Conservation (phyloP, 1,139 yeast genomes). For the Hyphopichia burtonii region DNA sequence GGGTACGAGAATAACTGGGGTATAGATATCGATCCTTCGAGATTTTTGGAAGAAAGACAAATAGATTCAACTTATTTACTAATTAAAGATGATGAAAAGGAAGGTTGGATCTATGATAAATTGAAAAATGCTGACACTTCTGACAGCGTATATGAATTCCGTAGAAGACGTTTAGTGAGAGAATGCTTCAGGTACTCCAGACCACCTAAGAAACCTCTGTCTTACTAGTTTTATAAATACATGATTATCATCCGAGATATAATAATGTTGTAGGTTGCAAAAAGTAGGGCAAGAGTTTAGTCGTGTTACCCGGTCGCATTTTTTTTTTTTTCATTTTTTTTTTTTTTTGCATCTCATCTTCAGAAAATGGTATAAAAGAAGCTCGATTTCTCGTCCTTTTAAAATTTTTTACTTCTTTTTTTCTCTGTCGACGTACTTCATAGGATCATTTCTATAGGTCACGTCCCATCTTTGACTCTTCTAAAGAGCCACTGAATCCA, state of each 20-base stretch:
- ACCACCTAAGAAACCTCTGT: conserved; percentile 31
- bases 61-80: conserved; percentile 20
- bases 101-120: conserved; percentile 46
- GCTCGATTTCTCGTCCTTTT: conserved; percentile 3
- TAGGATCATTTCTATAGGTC: conserved; percentile 99
- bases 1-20: conserved; percentile 62
- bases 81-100: conserved; percentile 38
- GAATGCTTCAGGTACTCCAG: conserved; percentile 50
- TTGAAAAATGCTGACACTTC: conserved; percentile 18
- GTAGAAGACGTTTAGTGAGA: conserved; percentile 55
- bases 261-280: too few relatives aligned
- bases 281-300: too few relatives aligned
- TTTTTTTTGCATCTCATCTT: neutral
- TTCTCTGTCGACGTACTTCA: conserved; percentile 56
- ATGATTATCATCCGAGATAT: neutral
- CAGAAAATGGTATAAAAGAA: conserved; percentile 7
- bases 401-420: conserved; percentile 12
- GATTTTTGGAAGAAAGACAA: conserved; percentile 54
- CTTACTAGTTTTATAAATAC: neutral
- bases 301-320: neutral
- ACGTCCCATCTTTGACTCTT: conserved; percentile 99
- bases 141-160: conserved; percentile 37
- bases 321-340: neutral
- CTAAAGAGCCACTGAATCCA: conserved; percentile 99
- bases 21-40: conserved; percentile 51